Base-by-base conservation (phyloP, 495 filamentous ascomycete genomes). In the Aspergillus steynii region DNA sequence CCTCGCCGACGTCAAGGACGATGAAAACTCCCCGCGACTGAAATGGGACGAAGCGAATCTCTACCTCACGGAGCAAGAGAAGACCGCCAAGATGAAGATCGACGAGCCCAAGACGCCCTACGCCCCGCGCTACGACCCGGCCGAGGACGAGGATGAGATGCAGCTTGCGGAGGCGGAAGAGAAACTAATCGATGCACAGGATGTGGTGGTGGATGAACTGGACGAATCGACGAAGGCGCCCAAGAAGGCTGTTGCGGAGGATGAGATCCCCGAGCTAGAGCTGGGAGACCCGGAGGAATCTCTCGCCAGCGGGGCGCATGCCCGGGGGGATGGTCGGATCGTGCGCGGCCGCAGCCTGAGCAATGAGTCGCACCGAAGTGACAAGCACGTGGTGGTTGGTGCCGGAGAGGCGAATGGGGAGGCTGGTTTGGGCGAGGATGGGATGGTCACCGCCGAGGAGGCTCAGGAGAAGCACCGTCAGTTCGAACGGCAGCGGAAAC, bases 41-140 rank as follows among this genome's bases (percentile, higher is more conserved):
- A 96, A 97, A 72, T 99, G 95, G 95, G 95, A 99, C 68, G 95
- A 99, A 73, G 95, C 92, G 26, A 98, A 98, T 65, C 80, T 99
- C 26, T 98, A 97, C 73, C 82, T 98, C 12, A 91, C 93, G 4
- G 95, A 98, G 77, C 95, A 97, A 73, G 90, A 98, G 74, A 93
- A 91, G 71, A 92, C 87, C 42, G 85, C 89, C 32, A 98, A 94
- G 50, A 98, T 98, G 96, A 98, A 98, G 82, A 98, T 99, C 68
- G 88, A 90, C 65, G 95, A 99, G 77, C 95, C 95, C 53, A 99
- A 99, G 82, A 99, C 95, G 20, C 95, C 95, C 0, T 99, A 91
- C 65, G 95, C 91, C 15, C 88, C 86, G 66, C 90, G 90, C 62
- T 97, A 97, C 68, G 92, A 99, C 68, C 92, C 93, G 15, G 68